Conservation (phyloP, 75 land plant genomes). For the Pinus taeda region DNA sequence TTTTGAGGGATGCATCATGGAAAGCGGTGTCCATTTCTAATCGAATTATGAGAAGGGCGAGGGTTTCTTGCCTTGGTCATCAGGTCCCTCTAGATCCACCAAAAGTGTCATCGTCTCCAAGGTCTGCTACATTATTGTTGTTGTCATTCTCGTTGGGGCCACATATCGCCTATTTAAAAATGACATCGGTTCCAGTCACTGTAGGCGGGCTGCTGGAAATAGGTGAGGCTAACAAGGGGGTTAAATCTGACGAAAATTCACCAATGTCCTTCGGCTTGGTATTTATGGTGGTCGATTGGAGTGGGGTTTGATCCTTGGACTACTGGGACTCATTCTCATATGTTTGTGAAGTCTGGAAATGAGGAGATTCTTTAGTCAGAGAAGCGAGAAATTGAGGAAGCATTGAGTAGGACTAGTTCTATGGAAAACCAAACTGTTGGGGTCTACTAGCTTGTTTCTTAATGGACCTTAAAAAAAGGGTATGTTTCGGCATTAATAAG, state of each 20-base stretch:
- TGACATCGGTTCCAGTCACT: no score
- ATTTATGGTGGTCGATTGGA: background rate
- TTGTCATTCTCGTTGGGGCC: conserved; percentile 17
- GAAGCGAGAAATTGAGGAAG: background rate
- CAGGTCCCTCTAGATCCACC: conserved; percentile 10
- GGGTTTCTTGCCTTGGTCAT: conserved; percentile 24
- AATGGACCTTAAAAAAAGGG: no score
- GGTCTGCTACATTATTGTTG: conserved; percentile 25
- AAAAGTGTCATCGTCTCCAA: conserved; percentile 23
- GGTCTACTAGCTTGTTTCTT: background rate
- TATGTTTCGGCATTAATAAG: no score
- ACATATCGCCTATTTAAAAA: conserved; percentile 28
- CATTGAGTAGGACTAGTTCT: background rate
- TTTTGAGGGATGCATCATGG: conserved; percentile 23
- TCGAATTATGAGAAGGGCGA: conserved; percentile 21
- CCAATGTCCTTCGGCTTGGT: no score
- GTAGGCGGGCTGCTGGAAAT: conserved; percentile 42
- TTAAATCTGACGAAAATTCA: no score
- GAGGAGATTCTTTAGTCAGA: background rate
- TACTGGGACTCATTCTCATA: background rate
- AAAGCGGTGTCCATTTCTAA: conserved; percentile 23
- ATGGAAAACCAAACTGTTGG: background rate
- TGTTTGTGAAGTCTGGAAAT: background rate
- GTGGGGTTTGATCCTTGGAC: conserved; percentile 11
- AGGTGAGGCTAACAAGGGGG: conserved; percentile 34